These are phyloP conservation scores for Taxillus chinensis DNA, from an alignment of 164 flowering plant genomes.

Conservation along the genomic window DNA sequence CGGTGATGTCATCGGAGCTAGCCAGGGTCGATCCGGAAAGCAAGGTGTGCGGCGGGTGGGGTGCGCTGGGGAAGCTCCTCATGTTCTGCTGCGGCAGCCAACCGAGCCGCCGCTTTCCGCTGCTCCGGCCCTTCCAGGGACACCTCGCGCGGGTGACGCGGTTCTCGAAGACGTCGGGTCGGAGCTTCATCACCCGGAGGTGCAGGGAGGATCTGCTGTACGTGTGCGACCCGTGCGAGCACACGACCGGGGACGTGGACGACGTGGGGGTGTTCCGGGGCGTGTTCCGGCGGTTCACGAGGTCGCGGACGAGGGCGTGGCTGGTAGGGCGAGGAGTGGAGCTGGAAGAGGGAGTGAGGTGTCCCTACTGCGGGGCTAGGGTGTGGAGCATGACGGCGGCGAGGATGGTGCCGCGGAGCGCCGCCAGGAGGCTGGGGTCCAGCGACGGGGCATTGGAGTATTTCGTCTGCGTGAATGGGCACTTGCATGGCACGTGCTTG, in stretches of 20 bases:
- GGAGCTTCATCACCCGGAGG: slow-evolving; percentile 48
- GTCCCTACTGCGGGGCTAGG: slow-evolving; percentile 81
- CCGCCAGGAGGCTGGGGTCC: slow-evolving; percentile 66
- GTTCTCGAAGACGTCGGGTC: slow-evolving; percentile 87
- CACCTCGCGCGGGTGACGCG: slow-evolving; percentile 49
- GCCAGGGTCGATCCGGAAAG: slow-evolving; percentile 21
- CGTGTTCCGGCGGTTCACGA: slow-evolving; percentile 51
- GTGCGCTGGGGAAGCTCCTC: slow-evolving; percentile 64
- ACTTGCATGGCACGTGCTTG: slow-evolving; percentile 82
- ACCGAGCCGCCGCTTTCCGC: slow-evolving; percentile 37
- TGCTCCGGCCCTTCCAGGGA: slow-evolving; percentile 32
- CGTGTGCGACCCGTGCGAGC: slow-evolving; percentile 90
- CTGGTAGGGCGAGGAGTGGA: slow-evolving; percentile 40
- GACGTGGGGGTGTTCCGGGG: slow-evolving; percentile 76
- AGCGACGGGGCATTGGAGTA: slow-evolving; percentile 57
- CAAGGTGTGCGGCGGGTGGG: slow-evolving; percentile 60
- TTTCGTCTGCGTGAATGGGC: slow-evolving; percentile 88
- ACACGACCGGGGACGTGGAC: slow-evolving; percentile 26
- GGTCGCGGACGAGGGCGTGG: slow-evolving; percentile 49
- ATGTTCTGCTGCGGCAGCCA: slow-evolving; percentile 72
- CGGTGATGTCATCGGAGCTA: slow-evolving; percentile 40
- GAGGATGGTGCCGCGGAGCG: slow-evolving; percentile 57
- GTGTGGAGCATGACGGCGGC: slow-evolving; percentile 93
- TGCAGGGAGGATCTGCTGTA: slow-evolving; percentile 60
- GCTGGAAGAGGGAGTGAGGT: slow-evolving; percentile 45